Evolutionary conservation across 345 rosid genomes (phyloP).

Genomic region (Brassica cretica): DNA sequence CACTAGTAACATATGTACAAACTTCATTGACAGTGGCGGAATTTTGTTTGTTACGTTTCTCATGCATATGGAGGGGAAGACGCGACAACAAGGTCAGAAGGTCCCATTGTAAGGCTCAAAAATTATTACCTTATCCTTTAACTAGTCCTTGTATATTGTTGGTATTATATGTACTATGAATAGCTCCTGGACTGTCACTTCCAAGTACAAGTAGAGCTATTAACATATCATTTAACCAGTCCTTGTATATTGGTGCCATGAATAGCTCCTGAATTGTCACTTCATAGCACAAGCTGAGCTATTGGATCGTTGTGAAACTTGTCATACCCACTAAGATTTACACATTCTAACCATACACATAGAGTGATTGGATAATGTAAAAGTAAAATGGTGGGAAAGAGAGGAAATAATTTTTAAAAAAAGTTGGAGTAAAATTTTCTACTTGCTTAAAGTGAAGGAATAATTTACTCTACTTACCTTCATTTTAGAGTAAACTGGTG

Average conservation of each 20-base stretch:
- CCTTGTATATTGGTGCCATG: conserved; percentile 10
- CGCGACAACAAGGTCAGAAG: conserved; percentile 3
- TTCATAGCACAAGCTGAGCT: neutral
- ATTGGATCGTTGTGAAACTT: conserved; percentile 3
- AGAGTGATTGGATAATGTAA: too few relatives aligned
- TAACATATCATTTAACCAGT: neutral
- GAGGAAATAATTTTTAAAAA: too few relatives aligned
- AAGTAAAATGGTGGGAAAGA: too few relatives aligned
- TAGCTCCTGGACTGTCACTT: neutral
- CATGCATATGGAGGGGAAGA: neutral
- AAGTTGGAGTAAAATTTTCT: too few relatives aligned
- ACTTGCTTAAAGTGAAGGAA: too few relatives aligned
- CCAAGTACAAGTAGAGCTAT: neutral
- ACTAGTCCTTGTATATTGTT: conserved; percentile 2
- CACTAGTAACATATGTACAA: neutral
- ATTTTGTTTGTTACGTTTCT: neutral
- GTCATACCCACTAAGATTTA: neutral
- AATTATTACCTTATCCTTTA: neutral
- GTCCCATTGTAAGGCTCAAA: conserved; percentile 3
- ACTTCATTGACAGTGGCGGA: neutral
- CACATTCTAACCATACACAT: neutral
- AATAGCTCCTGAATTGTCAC: neutral
- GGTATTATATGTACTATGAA: neutral
- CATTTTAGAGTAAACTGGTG: too few relatives aligned
- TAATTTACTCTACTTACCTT: too few relatives aligned